Conservation (phyloP, 2,329 filamentous ascomycete genomes). For the Calonectria pteridis region DNA sequence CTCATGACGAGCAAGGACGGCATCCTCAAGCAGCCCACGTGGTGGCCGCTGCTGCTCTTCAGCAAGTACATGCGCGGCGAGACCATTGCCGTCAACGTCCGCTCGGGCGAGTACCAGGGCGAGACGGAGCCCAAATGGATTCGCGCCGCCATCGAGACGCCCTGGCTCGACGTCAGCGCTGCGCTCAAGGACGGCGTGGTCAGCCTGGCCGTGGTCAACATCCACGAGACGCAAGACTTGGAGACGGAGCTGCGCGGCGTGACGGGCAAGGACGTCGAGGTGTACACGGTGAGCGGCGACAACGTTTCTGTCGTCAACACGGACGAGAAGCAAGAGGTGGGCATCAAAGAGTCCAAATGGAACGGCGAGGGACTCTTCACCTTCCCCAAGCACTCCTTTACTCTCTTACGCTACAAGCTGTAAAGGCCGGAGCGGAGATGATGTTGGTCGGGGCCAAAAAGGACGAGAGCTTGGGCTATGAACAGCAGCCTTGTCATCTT, state of each 20-base stretch:
- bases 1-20: conserved; percentile 77
- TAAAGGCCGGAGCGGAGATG: conserved; percentile 10
- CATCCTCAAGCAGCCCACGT: conserved; percentile 78
- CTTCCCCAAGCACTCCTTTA: conserved; percentile 79
- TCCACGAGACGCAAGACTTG: conserved; percentile 71
- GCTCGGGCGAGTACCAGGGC: conserved; percentile 73
- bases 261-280: conserved; percentile 62
- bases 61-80: conserved; percentile 75
- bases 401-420: conserved; percentile 72
- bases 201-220: conserved; percentile 80
- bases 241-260: conserved; percentile 64
- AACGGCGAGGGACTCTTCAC: conserved; percentile 70
- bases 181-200: conserved; percentile 69
- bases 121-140: conserved; percentile 76
- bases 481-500: not conserved
- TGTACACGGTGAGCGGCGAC: conserved; percentile 67
- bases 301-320: conserved; percentile 71
- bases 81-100: conserved; percentile 75
- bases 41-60: conserved; percentile 77
- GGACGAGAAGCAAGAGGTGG: conserved; percentile 71
- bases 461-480: not conserved
- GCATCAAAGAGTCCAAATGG: conserved; percentile 63
- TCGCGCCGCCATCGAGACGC: conserved; percentile 73
- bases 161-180: conserved; percentile 78
- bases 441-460: not conserved